Conservation (phyloP, 371 early-diverging fungal genomes). For the Syncephalastrum racemosum region DNA sequence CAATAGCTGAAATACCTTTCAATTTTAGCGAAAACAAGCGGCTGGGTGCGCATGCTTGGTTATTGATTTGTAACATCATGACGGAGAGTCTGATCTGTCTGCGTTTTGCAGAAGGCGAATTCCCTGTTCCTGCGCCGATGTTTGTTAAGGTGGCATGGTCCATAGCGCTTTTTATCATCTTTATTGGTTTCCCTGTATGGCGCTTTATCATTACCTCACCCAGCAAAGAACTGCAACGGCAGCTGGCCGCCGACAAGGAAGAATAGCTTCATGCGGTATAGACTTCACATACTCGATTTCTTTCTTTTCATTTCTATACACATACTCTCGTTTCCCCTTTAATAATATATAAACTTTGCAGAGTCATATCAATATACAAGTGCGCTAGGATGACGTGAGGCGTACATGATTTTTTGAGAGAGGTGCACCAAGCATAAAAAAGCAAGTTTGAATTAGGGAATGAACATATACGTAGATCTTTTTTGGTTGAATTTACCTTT, state of each 20-base stretch:
- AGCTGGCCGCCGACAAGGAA: conserved; percentile 5
- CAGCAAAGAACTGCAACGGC: conserved; percentile 3
- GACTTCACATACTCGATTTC: too few species aligned
- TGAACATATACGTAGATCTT: too few species aligned
- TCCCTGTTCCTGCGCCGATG: conserved; percentile 75
- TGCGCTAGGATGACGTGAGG: too few species aligned
- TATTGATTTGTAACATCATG: conserved; percentile 80
- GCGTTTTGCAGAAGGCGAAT: conserved; percentile 89
- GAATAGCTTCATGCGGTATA: background rate
- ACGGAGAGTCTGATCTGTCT: conserved; percentile 88
- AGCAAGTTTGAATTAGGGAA: too few species aligned
- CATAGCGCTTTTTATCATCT: conserved; percentile 42
- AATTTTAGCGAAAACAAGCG: conserved; percentile 54
- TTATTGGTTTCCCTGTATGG: conserved; percentile 75
- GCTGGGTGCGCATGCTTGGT: conserved; percentile 90
- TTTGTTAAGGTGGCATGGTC: conserved; percentile 82
- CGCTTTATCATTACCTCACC: conserved; percentile 55
- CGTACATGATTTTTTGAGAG: too few species aligned
- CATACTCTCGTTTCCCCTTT: too few species aligned
- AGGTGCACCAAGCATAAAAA: too few species aligned
- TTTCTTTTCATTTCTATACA: too few species aligned
- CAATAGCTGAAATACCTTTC: background rate
- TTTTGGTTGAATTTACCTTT: too few species aligned
- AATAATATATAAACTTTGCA: too few species aligned
- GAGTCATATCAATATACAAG: too few species aligned